Base-by-base conservation (phyloP, 371 early-diverging fungal genomes). In the Mortierella sp. region DNA sequence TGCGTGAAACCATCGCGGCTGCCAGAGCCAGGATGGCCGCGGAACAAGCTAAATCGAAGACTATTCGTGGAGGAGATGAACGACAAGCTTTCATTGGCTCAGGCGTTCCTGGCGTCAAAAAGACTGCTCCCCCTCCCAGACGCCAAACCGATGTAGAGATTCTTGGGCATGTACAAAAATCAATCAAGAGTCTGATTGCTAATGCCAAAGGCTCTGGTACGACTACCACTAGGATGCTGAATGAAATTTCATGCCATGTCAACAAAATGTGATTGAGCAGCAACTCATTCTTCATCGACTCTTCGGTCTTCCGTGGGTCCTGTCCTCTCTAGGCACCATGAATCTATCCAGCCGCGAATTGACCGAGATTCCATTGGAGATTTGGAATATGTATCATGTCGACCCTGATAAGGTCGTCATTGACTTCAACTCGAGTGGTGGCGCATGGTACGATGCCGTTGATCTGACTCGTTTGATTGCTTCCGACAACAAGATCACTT, bases 311-410 rank as follows among this genome's bases (percentile, higher is more conserved):
- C 41, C 53, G 16, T 55, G 55, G 55, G 28, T n/a, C 57, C 22
- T 5, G 13, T 47, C 50, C 38, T 22, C 33, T 52, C 40, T 66
- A 65, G 94, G 95, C 19, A 89, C 87, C 63, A 84, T 96, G 43
- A 92, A 94, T 72, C 83, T 96, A 19, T 90, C 94, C 22, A 89
- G 87, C 74, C 88, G 93, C 66, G 77, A 83, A 28, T 83, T 96
- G 60, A 84, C 84, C 0, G 84, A 74, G 10, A 77, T 96, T 22
- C 96, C 97, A 0, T 83, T 87, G 22, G 88, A 87, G 52, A 86
- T 95, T 6, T 91, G 89, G 85, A 86, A 85, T 21, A 88, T 90
- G 90, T 90, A 91, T 63, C 88, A 89, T 70, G 87, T 88, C 36
- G 91, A 90, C 68, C 87, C 88, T 21, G 86, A 88, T 53, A 82